A percentile compares a stretch with the other conserved stretches of the same genome.
phyloP scores from a whole-genome alignment of 2,329 filamentous ascomycete genomes.

The Nemania sp. region DNA sequence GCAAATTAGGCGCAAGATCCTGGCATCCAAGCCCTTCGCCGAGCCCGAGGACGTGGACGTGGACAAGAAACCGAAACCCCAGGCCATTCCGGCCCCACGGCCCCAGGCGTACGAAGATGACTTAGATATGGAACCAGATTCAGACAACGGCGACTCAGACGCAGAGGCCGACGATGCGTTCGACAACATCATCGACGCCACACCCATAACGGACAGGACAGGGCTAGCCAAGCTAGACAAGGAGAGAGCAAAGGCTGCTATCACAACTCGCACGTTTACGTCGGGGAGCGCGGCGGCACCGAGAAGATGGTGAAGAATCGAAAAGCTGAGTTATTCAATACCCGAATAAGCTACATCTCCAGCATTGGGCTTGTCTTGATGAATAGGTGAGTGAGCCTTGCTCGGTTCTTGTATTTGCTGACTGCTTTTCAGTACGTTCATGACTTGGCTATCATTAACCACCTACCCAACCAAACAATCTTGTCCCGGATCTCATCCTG shows the following conservation, averaged over 20 bases:
- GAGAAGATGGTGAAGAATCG: slow-evolving; percentile 46
- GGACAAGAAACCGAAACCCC: slow-evolving; percentile 59
- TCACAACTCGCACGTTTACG: slow-evolving; percentile 57
- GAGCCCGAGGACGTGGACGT: slow-evolving; percentile 54
- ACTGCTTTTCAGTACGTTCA: too few species aligned
- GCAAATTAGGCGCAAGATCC: slow-evolving; percentile 84
- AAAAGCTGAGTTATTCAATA: too few species aligned
- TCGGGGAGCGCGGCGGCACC: slow-evolving; percentile 55
- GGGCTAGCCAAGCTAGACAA: slow-evolving; percentile 65
- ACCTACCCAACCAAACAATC: too few species aligned
- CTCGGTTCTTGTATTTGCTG: too few species aligned
- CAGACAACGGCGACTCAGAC: slow-evolving; percentile 60
- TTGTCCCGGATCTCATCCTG: too few species aligned
- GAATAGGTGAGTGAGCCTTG: too few species aligned
- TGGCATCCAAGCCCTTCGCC: slow-evolving; percentile 87
- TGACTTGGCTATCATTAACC: too few species aligned
- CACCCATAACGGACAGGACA: slow-evolving; percentile 83
- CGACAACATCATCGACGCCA: slow-evolving; percentile 90
- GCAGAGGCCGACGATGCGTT: slow-evolving; percentile 77
- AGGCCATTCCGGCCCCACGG: slow-evolving; percentile 66
- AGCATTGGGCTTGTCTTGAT: too few species aligned
- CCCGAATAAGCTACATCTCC: too few species aligned
- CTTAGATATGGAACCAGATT: slow-evolving; percentile 72
- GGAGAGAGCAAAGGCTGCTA: slow-evolving; percentile 54
- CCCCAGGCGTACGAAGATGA: slow-evolving; percentile 57